Evolutionary conservation across 345 rosid genomes (phyloP).

Genomic region (Citrus unshiu): DNA sequence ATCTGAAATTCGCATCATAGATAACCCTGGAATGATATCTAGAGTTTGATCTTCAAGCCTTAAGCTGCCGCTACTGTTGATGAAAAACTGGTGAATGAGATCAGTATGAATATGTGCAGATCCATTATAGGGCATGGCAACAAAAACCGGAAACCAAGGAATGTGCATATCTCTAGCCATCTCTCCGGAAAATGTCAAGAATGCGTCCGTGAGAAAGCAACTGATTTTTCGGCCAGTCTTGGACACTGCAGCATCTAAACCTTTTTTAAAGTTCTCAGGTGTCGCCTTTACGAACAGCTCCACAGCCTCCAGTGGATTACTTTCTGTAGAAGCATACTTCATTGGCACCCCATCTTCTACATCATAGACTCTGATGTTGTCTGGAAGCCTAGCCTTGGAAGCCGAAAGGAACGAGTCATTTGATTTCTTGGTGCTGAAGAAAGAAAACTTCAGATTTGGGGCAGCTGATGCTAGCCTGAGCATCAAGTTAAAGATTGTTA

Average conservation of each 20-base stretch:
- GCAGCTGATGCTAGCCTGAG: constrained; percentile 37
- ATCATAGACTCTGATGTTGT: constrained; percentile 36
- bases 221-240: constrained; percentile 36
- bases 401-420: constrained; percentile 28
- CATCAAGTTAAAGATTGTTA: constrained; percentile 42
- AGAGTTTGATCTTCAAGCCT: constrained; percentile 21
- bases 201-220: constrained; percentile 51
- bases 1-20: constrained; percentile 37
- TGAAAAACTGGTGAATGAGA: constrained; percentile 18
- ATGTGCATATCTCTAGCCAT: constrained; percentile 33
- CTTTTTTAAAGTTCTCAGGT: constrained; percentile 26
- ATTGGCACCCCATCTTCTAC: constrained; percentile 29
- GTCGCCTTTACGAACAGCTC: constrained; percentile 44
- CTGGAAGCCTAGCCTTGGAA: neutral
- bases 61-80: neutral
- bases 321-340: constrained; percentile 21
- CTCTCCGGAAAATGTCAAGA: constrained; percentile 37
- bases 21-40: constrained; percentile 48
- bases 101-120: constrained; percentile 43
- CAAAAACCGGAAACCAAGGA: constrained; percentile 50
- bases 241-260: constrained; percentile 30
- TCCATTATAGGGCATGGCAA: constrained; percentile 35
- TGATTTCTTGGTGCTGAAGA: constrained; percentile 41
- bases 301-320: constrained; percentile 32
- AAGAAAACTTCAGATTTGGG: constrained; percentile 46